Evolutionary conservation across 805 yeast species (phyloP).

Genomic region (Yamadazyma paraphyllophila): DNA sequence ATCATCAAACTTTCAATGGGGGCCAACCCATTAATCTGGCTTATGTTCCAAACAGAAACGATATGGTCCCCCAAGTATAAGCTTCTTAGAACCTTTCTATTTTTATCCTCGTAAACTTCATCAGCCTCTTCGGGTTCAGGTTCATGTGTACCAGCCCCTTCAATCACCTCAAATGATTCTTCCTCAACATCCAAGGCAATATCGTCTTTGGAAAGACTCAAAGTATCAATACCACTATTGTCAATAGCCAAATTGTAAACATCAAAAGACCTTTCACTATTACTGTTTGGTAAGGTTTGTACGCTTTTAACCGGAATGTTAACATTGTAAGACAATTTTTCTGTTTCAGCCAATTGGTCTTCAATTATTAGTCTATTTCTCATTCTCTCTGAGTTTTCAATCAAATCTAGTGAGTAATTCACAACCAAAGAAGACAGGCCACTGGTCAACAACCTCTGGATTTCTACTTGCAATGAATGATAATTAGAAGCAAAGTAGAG

Average conservation of each 20-base stretch:
- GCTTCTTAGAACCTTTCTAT: constrained; percentile 70
- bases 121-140: constrained; percentile 26
- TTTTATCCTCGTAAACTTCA: constrained; percentile 55
- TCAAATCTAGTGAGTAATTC: constrained; percentile 57
- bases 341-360: constrained; percentile 45
- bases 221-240: constrained; percentile 25
- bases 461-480: constrained; percentile 45
- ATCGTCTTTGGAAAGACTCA: constrained; percentile 20
- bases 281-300: neutral
- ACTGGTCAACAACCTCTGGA: constrained; percentile 30
- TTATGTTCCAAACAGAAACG: constrained; percentile 69
- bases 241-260: constrained; percentile 18
- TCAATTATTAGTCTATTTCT: constrained; percentile 59
- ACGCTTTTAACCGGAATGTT: constrained; percentile 35
- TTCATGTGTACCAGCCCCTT: constrained; percentile 26
- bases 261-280: constrained; percentile 15
- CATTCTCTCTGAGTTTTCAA: constrained; percentile 70
- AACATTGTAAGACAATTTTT: constrained; percentile 40
- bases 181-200: constrained; percentile 13
- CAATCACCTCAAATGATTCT: constrained; percentile 44
- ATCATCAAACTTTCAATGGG: constrained; percentile 74
- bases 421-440: constrained; percentile 13
- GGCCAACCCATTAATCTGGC: constrained; percentile 73
- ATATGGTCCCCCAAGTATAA: constrained; percentile 70
- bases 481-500: constrained; percentile 49